These are phyloP conservation scores for Cryomyces minteri DNA, from an alignment of 495 filamentous ascomycete species.

Conservation along the genomic window DNA sequence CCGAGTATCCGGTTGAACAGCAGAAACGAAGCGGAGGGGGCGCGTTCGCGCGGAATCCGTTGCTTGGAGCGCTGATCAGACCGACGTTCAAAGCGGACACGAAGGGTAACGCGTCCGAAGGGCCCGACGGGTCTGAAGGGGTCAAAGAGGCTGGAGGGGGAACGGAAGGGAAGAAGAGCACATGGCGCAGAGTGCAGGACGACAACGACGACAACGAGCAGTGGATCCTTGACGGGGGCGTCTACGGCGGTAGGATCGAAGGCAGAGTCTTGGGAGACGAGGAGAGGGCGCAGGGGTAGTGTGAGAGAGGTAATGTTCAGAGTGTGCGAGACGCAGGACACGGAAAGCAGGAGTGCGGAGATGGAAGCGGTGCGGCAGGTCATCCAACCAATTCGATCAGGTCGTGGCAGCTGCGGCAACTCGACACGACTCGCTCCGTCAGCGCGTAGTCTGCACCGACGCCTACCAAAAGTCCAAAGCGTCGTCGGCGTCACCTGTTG, in stretches of 20 bases:
- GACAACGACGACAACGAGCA: slow-evolving; percentile 78
- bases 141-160: slow-evolving; percentile 7
- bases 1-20: background rate
- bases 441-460: no score
- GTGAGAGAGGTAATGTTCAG: no score
- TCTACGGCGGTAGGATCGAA: slow-evolving; percentile 33
- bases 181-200: slow-evolving; percentile 84
- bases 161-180: slow-evolving; percentile 22
- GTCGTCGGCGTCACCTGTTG: no score
- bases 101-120: slow-evolving; percentile 14
- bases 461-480: no score
- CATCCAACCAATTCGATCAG: no score
- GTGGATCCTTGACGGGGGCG: slow-evolving; percentile 77
- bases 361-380: no score
- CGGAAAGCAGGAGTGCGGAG: no score
- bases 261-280: slow-evolving; percentile 26
- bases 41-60: slow-evolving; percentile 68
- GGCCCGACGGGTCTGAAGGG: no score
- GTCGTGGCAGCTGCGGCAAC: no score
- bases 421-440: no score
- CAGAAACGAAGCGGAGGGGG: slow-evolving; percentile 24
- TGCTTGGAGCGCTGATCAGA: slow-evolving; percentile 60
- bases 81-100: slow-evolving; percentile 34
- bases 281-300: slow-evolving; percentile 8
- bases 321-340: no score